Evolutionary conservation across 208 protist genomes (phyloP).

Genomic region (Leishmania martiniquensis): DNA sequence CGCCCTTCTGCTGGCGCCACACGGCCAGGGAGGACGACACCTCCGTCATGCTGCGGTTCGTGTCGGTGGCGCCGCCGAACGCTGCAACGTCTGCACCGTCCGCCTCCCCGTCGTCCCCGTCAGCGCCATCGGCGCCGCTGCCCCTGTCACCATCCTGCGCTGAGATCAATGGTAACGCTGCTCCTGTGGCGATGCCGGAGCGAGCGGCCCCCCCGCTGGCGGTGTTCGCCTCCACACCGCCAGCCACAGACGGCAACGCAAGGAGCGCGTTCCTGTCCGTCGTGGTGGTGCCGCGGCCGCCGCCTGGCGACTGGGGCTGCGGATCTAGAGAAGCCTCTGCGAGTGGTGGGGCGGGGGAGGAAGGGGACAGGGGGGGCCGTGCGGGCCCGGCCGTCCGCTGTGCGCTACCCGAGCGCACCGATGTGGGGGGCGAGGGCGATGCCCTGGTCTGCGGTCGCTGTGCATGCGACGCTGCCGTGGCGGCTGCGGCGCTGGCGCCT

Average conservation of each 20-base stretch:
- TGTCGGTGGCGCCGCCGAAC: not conserved
- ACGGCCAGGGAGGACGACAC: not conserved
- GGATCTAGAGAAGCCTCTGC: not conserved
- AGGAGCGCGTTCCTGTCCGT: not conserved
- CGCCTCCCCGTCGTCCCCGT: not conserved
- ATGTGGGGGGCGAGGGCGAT: not conserved
- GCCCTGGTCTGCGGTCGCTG: not conserved
- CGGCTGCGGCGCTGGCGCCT: not conserved
- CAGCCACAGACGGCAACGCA: not conserved
- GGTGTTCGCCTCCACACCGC: not conserved
- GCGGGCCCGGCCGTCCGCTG: not conserved
- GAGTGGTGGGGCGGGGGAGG: not conserved
- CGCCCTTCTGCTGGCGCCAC: not conserved
- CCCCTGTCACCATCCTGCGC: not conserved
- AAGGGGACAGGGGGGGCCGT: not conserved
- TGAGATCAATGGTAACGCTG: not conserved
- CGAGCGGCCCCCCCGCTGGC: not conserved
- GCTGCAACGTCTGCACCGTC: not conserved
- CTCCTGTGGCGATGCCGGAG: conserved; percentile 6
- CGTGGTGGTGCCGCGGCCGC: not conserved
- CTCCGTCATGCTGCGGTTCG: not conserved
- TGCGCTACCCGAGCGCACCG: not conserved
- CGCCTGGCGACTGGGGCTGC: not conserved
- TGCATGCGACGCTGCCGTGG: not conserved
- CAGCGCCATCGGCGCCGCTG: not conserved